A percentile compares a stretch with the other conserved stretches of the same genome.
Evolutionary conservation across 2,329 filamentous ascomycete genomes (phyloP).

Genomic region (Colletotrichum costaricense): DNA sequence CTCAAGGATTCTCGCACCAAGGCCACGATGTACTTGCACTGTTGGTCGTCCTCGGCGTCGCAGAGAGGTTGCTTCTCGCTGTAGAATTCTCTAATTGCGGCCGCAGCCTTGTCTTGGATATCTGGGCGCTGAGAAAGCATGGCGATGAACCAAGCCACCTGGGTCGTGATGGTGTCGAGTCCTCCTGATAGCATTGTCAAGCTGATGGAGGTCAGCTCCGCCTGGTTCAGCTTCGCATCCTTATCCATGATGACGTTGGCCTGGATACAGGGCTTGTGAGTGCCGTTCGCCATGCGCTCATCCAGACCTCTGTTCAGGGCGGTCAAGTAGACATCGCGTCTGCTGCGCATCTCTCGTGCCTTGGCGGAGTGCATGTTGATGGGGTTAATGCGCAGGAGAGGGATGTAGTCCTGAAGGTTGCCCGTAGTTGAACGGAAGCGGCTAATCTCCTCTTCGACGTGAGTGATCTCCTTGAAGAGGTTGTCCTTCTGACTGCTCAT

Average conservation of each 20-base stretch:
- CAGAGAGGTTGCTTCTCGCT: conserved; percentile 65
- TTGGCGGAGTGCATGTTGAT: conserved; percentile 68
- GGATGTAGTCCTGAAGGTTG: conserved; percentile 72
- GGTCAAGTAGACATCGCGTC: conserved; percentile 70
- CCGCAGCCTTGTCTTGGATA: conserved; percentile 69
- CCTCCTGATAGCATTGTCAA: conserved; percentile 77
- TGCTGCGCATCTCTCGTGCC: conserved; percentile 68
- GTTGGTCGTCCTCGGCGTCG: conserved; percentile 71
- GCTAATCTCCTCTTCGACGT: conserved; percentile 71
- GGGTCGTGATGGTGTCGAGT: conserved; percentile 73
- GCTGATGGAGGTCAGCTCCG: conserved; percentile 73
- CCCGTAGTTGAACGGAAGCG: conserved; percentile 70
- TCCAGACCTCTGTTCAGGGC: conserved; percentile 69
- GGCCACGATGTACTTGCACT: conserved; percentile 72
- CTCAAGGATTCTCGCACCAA: conserved; percentile 71
- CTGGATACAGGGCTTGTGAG: conserved; percentile 73
- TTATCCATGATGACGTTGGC: conserved; percentile 74
- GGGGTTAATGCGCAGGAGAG: conserved; percentile 68
- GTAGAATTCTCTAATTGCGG: conserved; percentile 67
- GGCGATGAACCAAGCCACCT: conserved; percentile 73
- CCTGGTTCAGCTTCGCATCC: conserved; percentile 70
- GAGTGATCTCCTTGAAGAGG: conserved; percentile 71
- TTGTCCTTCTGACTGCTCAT: conserved; percentile 66
- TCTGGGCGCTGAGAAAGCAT: conserved; percentile 69
- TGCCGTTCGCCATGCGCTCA: conserved; percentile 69